These are phyloP conservation scores for Corrigiola litoralis DNA, from an alignment of 179 eudicot species.

Conservation along the genomic window DNA sequence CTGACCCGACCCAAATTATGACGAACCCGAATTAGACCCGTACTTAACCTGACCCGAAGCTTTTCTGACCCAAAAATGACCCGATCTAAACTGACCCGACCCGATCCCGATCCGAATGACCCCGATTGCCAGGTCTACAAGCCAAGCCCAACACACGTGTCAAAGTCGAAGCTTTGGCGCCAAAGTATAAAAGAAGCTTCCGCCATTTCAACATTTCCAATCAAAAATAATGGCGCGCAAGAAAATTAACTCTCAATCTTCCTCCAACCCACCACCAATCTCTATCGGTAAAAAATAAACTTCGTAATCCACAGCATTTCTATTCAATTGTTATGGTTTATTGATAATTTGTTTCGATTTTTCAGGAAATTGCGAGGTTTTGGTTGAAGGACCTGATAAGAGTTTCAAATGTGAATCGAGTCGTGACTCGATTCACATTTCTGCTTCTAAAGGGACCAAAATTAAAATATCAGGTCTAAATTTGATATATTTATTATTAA, in stretches of 20 bases:
- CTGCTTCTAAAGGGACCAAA: slow-evolving; percentile 41
- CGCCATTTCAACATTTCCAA: slow-evolving; percentile 2
- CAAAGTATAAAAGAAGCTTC: slow-evolving; percentile 9
- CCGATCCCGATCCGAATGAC: too few species aligned
- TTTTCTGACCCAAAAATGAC: too few species aligned
- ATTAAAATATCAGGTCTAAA: slow-evolving; percentile 53
- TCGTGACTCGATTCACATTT: slow-evolving; percentile 36
- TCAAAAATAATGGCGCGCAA: slow-evolving; percentile 47
- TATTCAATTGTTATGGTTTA: not conserved
- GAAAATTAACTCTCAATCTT: slow-evolving; percentile 23
- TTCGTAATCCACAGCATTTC: too few species aligned
- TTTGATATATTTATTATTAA: not conserved
- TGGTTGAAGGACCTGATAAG: slow-evolving; percentile 46
- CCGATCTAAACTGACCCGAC: too few species aligned
- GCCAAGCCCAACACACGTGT: too few species aligned
- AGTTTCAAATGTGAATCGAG: slow-evolving; percentile 35
- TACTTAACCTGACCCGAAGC: too few species aligned
- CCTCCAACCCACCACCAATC: slow-evolving; percentile 22
- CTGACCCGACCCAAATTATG: too few species aligned
- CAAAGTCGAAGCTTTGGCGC: slow-evolving; percentile 17
- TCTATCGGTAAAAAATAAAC: slow-evolving; percentile 55
- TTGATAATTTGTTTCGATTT: not conserved
- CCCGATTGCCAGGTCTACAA: too few species aligned
- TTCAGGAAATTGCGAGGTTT: slow-evolving; percentile 67
- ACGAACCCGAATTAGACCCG: too few species aligned